Conservation (phyloP, 2,329 filamentous ascomycete genomes). For the Arthroderma sp. region DNA sequence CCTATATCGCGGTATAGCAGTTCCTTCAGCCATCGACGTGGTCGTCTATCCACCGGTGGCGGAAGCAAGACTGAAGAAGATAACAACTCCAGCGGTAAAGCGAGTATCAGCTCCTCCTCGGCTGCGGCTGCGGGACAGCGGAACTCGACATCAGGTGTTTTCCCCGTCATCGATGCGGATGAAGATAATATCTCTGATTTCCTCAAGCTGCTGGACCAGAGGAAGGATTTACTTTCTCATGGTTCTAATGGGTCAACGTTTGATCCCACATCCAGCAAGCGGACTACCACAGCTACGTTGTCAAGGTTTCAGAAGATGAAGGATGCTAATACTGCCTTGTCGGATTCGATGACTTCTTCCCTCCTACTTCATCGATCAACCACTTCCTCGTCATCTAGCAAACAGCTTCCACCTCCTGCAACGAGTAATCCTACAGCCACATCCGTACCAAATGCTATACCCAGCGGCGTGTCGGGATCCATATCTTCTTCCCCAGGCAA, state of each 20-base stretch:
- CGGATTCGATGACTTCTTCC: constrained; percentile 87
- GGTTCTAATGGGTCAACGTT: constrained; percentile 42
- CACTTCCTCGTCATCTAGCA: constrained; percentile 53
- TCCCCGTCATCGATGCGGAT: constrained; percentile 63
- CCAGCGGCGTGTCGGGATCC: constrained; percentile 36
- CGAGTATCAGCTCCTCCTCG: constrained; percentile 39
- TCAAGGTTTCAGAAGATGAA: constrained; percentile 79
- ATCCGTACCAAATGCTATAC: neutral
- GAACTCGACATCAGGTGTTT: constrained; percentile 49
- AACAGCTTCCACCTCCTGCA: constrained; percentile 55
- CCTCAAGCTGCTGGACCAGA: constrained; percentile 72
- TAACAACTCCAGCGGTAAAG: constrained; percentile 46
- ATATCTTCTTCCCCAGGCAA: constrained; percentile 83
- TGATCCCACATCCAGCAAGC: constrained; percentile 53
- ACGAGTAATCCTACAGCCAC: constrained; percentile 44
- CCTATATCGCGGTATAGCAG: constrained; percentile 80
- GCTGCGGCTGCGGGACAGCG: constrained; percentile 16
- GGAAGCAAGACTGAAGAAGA: constrained; percentile 46
- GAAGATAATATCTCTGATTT: constrained; percentile 93
- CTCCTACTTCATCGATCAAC: constrained; percentile 65
- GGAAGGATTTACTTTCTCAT: constrained; percentile 64
- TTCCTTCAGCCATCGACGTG: constrained; percentile 78
- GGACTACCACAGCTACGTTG: constrained; percentile 65
- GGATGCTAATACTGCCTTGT: constrained; percentile 77
- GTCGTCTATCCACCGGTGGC: constrained; percentile 63